Percentiles rank a stretch among this genome's conserved stretches.
Evolutionary conservation across 1,284 basidiomycete species (phyloP).

Genomic region (Trichosporon sp.): DNA sequence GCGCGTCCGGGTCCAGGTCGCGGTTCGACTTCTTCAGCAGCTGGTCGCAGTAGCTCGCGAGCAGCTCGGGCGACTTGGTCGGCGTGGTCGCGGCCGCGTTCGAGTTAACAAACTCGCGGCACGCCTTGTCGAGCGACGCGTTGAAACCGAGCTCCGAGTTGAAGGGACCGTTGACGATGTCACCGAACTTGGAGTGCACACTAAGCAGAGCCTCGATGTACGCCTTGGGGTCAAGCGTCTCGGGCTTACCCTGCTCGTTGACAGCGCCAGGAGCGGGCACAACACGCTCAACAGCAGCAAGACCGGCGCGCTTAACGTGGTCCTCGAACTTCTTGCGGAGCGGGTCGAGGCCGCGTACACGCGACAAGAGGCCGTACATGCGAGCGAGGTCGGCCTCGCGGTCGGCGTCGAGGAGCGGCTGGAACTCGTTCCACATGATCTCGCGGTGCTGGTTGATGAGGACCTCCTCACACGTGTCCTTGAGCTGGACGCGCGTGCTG

Average conservation of each 20-base stretch:
- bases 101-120: constrained; percentile 91
- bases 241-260: constrained; percentile 56
- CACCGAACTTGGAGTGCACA: constrained; percentile 87
- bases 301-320: constrained; percentile 86
- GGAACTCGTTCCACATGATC: constrained; percentile 93
- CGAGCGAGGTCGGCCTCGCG: constrained; percentile 88
- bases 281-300: constrained; percentile 77
- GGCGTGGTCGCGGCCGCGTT: constrained; percentile 85
- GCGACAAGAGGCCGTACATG: constrained; percentile 88
- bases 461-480: constrained; percentile 86
- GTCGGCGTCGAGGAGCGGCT: constrained; percentile 84
- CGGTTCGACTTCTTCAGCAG: constrained; percentile 94
- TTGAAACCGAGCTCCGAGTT: constrained; percentile 92
- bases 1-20: constrained; percentile 78
- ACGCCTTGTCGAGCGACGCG: constrained; percentile 89
- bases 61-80: constrained; percentile 88
- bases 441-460: constrained; percentile 84
- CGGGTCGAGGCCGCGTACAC: constrained; percentile 89
- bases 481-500: constrained; percentile 70
- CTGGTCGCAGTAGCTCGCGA: constrained; percentile 90
- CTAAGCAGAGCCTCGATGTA: constrained; percentile 90
- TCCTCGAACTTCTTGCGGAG: constrained; percentile 88
- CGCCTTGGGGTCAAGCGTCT: constrained; percentile 72
- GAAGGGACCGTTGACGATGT: constrained; percentile 86
- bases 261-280: constrained; percentile 57